phyloP scores from a whole-genome alignment of 1,139 yeast genomes.

The Spathaspora sp. region DNA sequence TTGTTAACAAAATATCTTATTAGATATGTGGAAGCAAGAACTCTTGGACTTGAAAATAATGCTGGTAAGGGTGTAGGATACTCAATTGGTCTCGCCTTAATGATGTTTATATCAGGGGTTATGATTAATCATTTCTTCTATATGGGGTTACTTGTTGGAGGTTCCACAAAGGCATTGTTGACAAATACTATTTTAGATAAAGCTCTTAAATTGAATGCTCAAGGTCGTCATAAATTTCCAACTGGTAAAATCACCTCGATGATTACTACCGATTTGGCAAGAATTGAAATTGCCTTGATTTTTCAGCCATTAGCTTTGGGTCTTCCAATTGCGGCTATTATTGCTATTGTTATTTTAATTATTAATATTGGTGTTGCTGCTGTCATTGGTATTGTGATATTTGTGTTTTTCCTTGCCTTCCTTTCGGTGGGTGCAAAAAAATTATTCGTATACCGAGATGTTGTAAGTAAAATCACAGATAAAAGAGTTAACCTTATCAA shows the following conservation, averaged over 20 bases:
- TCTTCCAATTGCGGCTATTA: slow-evolving; percentile 59
- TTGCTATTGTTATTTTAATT: slow-evolving; percentile 63
- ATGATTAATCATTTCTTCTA: slow-evolving; percentile 63
- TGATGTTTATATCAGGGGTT: slow-evolving; percentile 40
- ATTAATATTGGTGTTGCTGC: slow-evolving; percentile 74
- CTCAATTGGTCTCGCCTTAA: slow-evolving; percentile 29
- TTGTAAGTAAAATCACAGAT: slow-evolving; percentile 54
- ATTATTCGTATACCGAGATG: slow-evolving; percentile 42
- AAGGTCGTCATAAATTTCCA: slow-evolving; percentile 28
- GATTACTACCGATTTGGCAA: slow-evolving; percentile 75
- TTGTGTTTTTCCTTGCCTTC: slow-evolving; percentile 37
- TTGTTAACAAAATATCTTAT: slow-evolving; percentile 31
- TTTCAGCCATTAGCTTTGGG: slow-evolving; percentile 67
- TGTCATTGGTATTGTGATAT: slow-evolving; percentile 56
- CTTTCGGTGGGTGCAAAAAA: slow-evolving; percentile 33
- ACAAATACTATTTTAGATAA: slow-evolving; percentile 35
- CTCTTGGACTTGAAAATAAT: slow-evolving; percentile 20
- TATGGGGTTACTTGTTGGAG: slow-evolving; percentile 50
- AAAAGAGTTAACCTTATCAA: slow-evolving; percentile 58
- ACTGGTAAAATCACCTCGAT: slow-evolving; percentile 43
- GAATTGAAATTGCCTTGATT: slow-evolving; percentile 74
- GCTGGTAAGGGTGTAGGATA: slow-evolving; percentile 40
- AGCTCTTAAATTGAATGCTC: slow-evolving; percentile 29
- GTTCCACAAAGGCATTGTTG: slow-evolving; percentile 33
- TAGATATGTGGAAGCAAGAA: slow-evolving; percentile 25